Conservation (phyloP, 2,329 filamentous ascomycete species). For the Coleophoma eucalyptorum region DNA sequence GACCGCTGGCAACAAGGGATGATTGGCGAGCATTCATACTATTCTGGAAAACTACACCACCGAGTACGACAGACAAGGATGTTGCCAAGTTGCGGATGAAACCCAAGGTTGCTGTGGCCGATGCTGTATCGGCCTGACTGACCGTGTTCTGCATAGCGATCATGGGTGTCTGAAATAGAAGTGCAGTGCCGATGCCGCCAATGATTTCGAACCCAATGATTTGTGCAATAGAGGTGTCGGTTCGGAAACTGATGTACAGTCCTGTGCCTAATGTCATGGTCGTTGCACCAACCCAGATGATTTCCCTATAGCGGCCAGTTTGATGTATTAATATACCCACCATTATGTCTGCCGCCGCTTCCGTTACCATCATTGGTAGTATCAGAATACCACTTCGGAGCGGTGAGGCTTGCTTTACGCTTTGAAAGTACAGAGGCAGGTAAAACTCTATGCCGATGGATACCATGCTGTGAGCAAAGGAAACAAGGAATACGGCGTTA, state of each 20-base stretch:
- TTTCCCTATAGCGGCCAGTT: conserved; percentile 55
- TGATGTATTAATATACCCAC: conserved; percentile 52
- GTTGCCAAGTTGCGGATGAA: conserved; percentile 63
- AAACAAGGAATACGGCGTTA: conserved; percentile 59
- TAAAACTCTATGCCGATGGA: conserved; percentile 43
- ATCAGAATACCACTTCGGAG: conserved; percentile 72
- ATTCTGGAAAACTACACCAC: not conserved
- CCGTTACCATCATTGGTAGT: conserved; percentile 61
- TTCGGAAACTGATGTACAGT: conserved; percentile 54
- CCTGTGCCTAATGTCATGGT: conserved; percentile 61
- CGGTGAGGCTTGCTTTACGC: conserved; percentile 64
- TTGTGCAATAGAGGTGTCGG: conserved; percentile 47
- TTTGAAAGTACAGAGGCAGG: conserved; percentile 70
- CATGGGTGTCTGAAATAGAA: conserved; percentile 63
- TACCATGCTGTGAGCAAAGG: conserved; percentile 66
- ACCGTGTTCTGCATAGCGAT: conserved; percentile 63
- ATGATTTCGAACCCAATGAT: conserved; percentile 56
- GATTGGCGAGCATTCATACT: conserved; percentile 25
- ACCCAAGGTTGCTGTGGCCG: conserved; percentile 46
- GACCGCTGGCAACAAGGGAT: conserved; percentile 1
- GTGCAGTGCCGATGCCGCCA: conserved; percentile 56
- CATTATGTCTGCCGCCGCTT: conserved; percentile 56
- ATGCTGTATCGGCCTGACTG: conserved; percentile 56
- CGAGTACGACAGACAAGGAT: conserved; percentile 50
- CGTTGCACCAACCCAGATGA: conserved; percentile 54